phyloP scores from a whole-genome alignment of 768 basidiomycete species.

The Pleurotus tuber-regium region DNA sequence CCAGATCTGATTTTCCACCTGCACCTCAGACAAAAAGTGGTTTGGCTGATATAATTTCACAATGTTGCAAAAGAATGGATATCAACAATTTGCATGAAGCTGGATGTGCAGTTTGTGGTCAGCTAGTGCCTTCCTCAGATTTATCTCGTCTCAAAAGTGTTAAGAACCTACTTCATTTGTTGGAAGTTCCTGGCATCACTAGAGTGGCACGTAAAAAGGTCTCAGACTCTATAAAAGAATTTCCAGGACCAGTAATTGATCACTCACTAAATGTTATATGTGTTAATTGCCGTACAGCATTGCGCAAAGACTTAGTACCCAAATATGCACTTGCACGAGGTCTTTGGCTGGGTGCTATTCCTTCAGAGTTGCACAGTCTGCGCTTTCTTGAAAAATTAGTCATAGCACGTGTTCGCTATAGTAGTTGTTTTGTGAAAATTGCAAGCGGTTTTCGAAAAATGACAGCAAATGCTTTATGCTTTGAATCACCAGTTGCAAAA shows the following conservation, averaged over 20 bases:
- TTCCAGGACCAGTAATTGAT: background rate
- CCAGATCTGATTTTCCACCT: background rate
- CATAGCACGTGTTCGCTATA: constrained; percentile 16
- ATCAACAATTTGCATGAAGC: background rate
- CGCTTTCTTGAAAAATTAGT: constrained; percentile 22
- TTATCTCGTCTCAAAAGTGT: background rate
- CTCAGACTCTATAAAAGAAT: background rate
- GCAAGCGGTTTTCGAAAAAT: constrained; percentile 14
- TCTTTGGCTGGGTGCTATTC: constrained; percentile 29
- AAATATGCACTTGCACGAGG: constrained; percentile 25
- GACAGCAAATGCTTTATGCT: constrained; percentile 24
- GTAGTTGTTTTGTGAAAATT: constrained; percentile 21
- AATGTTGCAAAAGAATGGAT: background rate
- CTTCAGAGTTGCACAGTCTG: constrained; percentile 18
- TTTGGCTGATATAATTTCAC: background rate
- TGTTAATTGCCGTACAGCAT: constrained; percentile 1
- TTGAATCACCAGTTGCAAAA: constrained; percentile 20
- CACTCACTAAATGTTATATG: no score
- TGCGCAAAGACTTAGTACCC: constrained; percentile 14
- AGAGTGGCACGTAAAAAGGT: background rate
- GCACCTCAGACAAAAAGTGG: background rate
- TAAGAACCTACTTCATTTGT: background rate
- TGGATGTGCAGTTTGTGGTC: constrained; percentile 6
- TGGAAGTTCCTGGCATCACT: background rate
- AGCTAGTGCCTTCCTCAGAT: background rate